A percentile compares a stretch with the other conserved stretches of the same genome.
Conservation (phyloP, 768 basidiomycete genomes). For the Lactarius pseudohatsudake region DNA sequence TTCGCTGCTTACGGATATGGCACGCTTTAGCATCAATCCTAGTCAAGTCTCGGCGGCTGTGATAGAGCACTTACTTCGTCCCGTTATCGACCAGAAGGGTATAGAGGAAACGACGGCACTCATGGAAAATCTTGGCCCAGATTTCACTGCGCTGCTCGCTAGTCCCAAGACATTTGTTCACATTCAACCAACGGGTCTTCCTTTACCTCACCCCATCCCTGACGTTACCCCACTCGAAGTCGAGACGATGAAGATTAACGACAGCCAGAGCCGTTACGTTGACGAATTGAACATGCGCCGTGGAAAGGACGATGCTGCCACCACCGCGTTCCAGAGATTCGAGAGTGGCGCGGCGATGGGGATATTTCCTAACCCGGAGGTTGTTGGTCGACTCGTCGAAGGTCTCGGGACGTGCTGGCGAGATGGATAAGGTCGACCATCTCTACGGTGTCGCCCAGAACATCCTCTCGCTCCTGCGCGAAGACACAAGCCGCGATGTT, state of each 20-base stretch:
- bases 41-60: conserved; percentile 14
- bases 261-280: conserved; percentile 34
- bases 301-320: conserved; percentile 33
- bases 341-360: conserved; percentile 44
- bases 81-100: conserved; percentile 21
- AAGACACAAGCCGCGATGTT: conserved; percentile 49
- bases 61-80: conserved; percentile 16
- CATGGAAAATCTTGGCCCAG: conserved; percentile 31
- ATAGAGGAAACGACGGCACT: conserved; percentile 9
- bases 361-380: conserved; percentile 50
- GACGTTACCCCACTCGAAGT: conserved; percentile 4
- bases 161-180: neutral
- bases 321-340: conserved; percentile 52
- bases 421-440: conserved; percentile 58
- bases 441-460: conserved; percentile 70
- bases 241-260: conserved; percentile 31
- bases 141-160: conserved; percentile 40
- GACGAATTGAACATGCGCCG: conserved; percentile 32
- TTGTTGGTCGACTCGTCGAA: conserved; percentile 64
- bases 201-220: conserved; percentile 12
- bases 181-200: conserved; percentile 19
- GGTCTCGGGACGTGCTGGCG: conserved; percentile 64
- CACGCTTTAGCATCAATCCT: conserved; percentile 16
- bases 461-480: conserved; percentile 49
- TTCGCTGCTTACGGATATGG: conserved; percentile 27